Base-by-base conservation (phyloP, 805 yeast species). In the Yamadazyma phyllophila region DNA sequence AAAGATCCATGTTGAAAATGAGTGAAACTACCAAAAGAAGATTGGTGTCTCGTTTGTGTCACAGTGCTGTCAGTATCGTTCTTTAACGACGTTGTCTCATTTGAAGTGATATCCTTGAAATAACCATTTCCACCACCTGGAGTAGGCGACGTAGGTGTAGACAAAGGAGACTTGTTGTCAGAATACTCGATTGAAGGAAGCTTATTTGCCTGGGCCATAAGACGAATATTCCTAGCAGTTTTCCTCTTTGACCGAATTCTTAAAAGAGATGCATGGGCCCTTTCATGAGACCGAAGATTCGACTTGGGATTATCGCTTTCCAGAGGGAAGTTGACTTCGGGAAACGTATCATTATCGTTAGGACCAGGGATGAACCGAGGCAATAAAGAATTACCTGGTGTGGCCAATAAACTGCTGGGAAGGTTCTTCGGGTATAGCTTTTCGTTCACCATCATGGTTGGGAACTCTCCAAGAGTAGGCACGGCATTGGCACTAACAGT, bases 261-360 rank as follows among this genome's bases (percentile, higher is more conserved):
- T 45, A 77, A 71, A 14, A 82, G 56, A 0, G 87, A 81, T 0
- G 87, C 86, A 54, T 81, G 82, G 0, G 88, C 87, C 52, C 87
- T 66, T 51, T 80, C 86, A 31, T 72, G 67, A 1, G 85, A 78
- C 44, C 82, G 64, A 7, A 63, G 42, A 29, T 51, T 58, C 14
- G 65, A 67, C 36, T 56, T 59, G 5, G 67, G 67, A 11, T 52
- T 49, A 13, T 65, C 69, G 29, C 61, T 65, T 37, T 40, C 44
- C 27, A 45, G 15, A 7, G 45, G 24, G 27, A 43, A 38, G 33
- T 37, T 43, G 12, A 17, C 47, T 10, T 38, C 40, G 9, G 41
- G 15, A 7, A 27, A 29, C 2, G 34, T 15, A 2, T 31, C 44
- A 6, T 16, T 16, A 7, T 39, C 46, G 12, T n/a, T 37, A 10